Evolutionary conservation across 2,329 filamentous ascomycete genomes (phyloP).

Genomic region (Cercospora beticola): DNA sequence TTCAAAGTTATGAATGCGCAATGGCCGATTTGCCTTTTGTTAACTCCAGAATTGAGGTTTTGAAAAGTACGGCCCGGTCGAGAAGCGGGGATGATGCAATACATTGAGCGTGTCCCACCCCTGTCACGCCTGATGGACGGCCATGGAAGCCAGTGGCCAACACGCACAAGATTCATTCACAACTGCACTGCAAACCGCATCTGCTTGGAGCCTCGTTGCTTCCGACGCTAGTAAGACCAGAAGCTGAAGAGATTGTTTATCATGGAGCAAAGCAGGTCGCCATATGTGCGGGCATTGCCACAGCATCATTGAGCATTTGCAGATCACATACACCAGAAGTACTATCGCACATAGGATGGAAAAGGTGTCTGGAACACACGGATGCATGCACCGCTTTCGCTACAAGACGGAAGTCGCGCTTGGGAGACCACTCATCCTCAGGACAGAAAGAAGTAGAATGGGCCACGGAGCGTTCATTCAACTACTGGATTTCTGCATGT

Average conservation of each 20-base stretch:
- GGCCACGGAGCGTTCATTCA: not conserved
- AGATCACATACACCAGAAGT: not conserved
- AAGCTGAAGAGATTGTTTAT: not conserved
- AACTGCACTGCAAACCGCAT: not conserved
- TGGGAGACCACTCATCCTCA: not conserved
- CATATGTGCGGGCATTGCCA: not conserved
- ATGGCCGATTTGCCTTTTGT: not conserved
- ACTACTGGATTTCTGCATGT: not conserved
- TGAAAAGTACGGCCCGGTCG: not conserved
- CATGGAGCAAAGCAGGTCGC: not conserved
- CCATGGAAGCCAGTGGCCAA: not conserved
- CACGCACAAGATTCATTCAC: not conserved
- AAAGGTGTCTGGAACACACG: not conserved
- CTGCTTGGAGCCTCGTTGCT: not conserved
- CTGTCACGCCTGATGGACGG: not conserved
- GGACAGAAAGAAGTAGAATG: not conserved
- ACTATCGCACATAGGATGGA: not conserved
- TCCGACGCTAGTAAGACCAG: not conserved
- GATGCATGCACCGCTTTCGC: not conserved
- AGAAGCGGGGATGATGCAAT: conserved; percentile 11
- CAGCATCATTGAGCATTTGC: not conserved
- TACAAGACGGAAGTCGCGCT: not conserved
- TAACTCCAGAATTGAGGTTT: not conserved
- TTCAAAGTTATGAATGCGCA: not conserved
- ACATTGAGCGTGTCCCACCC: not conserved